phyloP scores from a whole-genome alignment of 2,329 filamentous ascomycete genomes.

The Apiospora arundinis region DNA sequence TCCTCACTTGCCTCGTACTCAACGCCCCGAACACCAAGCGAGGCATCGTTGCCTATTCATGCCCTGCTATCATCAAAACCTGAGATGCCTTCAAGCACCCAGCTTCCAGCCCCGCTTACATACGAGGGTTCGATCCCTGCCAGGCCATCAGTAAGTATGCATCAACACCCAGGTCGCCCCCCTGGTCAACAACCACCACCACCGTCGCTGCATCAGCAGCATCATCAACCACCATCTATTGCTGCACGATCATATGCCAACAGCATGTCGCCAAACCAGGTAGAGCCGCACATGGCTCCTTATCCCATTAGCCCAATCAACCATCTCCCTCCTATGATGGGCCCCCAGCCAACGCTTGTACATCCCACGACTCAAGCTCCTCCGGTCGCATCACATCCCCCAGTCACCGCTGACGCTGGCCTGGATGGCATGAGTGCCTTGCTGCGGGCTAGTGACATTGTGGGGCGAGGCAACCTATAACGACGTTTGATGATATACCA shows the following conservation, averaged over 20 bases:
- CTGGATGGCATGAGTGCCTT: conserved; percentile 67
- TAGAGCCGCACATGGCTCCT: not conserved
- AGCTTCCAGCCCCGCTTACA: not conserved
- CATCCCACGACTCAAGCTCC: conserved; percentile 5
- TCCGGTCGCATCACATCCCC: conserved; percentile 25
- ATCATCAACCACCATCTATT: not conserved
- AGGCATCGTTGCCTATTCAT: conserved; percentile 61
- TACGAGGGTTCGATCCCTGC: conserved; percentile 6
- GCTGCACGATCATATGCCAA: not conserved
- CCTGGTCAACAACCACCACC: conserved; percentile 14
- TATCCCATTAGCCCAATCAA: conserved; percentile 12
- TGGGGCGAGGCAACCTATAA: conserved; percentile 48
- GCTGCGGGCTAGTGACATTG: conserved; percentile 64
- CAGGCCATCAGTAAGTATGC: conserved; percentile 6
- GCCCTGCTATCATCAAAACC: conserved; percentile 54
- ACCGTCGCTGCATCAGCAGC: not conserved
- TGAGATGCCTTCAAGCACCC: conserved; percentile 23
- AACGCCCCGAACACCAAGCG: conserved; percentile 53
- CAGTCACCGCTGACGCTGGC: conserved; percentile 33
- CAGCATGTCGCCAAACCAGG: conserved; percentile 10
- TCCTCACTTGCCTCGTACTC: conserved; percentile 48
- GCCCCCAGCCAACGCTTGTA: not conserved
- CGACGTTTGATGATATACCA: conserved; percentile 1
- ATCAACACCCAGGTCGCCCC: conserved; percentile 23
- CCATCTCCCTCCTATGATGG: conserved; percentile 3